Evolutionary conservation across 768 basidiomycete genomes (phyloP), one percentile per base, ranked within the genome.

Genomic region (Lactifluus echinatus): DNA sequence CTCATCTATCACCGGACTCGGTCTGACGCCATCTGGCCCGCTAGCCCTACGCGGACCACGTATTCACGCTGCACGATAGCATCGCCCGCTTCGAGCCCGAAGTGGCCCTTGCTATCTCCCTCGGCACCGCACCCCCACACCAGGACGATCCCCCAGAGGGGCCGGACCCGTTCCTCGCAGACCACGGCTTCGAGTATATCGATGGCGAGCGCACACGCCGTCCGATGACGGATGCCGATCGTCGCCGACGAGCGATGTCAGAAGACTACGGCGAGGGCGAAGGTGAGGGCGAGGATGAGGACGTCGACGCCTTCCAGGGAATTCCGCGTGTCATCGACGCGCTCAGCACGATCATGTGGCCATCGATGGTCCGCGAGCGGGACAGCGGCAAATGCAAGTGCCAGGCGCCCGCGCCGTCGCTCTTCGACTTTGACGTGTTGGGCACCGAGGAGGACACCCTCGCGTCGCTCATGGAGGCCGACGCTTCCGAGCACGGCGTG

Each of bases 321-420:
- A 76, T 89, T 33, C 78, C 81, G 29, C 82, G 90, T 24, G 82
- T 90, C 8, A 63, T 88, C 19, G 88, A 90, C 65, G 87, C 89
- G 11, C 72, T 93, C 43, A 85, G 87, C 68, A 90, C 90, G 0
- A 81, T 93, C 64, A 89, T 92, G 84, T 93, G 89, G 89, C 85
- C 89, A 4, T 85, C 85, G 0, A 84, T 93, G 80, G 70, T 79
- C 47, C 72, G 78, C 23, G 70, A 66, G 31, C 65, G 65, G n/a
- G 46, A 65, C 6, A 71, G 67, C 45, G 39, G 53, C 29, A 56
- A 63, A 21, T 66, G 64, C 31, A 66, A 67, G 50, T 71, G 66
- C 52, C 70, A 67, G 23, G 53, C 40, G n/a, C 43, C n/a, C n/a
- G 8, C 31, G 17, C 49, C 51, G 21, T 66, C 73, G 48, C 67